Evolutionary conservation across 441 rosid species (phyloP).

Genomic region (Brassica hybrid): DNA sequence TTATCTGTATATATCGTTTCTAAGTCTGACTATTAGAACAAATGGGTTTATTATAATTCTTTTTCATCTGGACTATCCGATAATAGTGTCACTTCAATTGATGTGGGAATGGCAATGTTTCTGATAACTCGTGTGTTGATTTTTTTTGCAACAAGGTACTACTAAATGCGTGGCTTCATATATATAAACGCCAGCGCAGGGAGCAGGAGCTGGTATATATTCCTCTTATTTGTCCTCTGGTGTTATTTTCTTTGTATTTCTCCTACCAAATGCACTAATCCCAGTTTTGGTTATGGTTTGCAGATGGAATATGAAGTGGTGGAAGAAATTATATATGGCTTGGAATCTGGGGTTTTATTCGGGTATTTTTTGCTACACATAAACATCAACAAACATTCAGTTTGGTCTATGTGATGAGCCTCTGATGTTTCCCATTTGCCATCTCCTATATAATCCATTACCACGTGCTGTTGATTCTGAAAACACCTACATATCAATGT

Average conservation of each 20-base stretch:
- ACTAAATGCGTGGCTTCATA: conserved; percentile 92
- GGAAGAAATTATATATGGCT: conserved; percentile 95
- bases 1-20: not conserved
- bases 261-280: conserved; percentile 25
- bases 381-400: conserved; percentile 19
- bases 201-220: conserved; percentile 75
- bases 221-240: conserved; percentile 3
- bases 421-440: not conserved
- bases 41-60: too few species aligned
- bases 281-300: conserved; percentile 42
- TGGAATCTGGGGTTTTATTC: conserved; percentile 94
- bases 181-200: conserved; percentile 77
- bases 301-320: conserved; percentile 95
- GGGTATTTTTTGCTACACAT: conserved; percentile 56
- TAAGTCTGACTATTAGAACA: too few species aligned
- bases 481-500: conserved; percentile 9
- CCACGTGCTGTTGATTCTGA: conserved; percentile 7
- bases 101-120: conserved; percentile 26
- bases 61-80: too few species aligned
- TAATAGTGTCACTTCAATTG: too few species aligned
- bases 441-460: not conserved
- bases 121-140: conserved; percentile 27
- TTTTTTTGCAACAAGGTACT: conserved; percentile 53
- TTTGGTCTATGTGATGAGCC: not conserved
- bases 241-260: too few species aligned